Evolutionary conservation across 2,329 filamentous ascomycete species (phyloP).

Genomic region (Neofusicoccum sp.): DNA sequence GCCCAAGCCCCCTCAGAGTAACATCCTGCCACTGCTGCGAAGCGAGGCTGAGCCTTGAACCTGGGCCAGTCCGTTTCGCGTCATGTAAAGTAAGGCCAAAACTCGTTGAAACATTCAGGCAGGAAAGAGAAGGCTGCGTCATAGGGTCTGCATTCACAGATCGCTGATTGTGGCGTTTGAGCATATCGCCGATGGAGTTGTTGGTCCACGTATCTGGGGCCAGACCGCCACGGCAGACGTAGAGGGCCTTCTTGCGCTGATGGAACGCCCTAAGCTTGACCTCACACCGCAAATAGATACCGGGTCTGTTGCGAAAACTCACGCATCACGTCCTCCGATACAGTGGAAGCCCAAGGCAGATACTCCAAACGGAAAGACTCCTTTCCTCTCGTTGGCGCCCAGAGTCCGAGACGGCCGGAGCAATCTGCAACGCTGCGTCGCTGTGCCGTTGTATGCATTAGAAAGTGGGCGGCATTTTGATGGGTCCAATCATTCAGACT

Average conservation of each 20-base stretch:
- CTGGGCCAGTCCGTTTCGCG: background rate
- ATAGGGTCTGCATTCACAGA: background rate
- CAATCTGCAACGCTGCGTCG: background rate
- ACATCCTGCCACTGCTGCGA: background rate
- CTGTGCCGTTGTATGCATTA: background rate
- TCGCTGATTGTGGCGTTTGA: background rate
- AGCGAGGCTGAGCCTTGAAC: background rate
- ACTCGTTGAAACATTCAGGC: background rate
- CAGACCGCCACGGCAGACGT: background rate
- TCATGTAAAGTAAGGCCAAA: background rate
- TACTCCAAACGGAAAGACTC: background rate
- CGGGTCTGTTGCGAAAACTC: background rate
- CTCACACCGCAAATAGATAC: background rate
- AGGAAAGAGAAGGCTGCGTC: background rate
- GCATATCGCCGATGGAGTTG: slow-evolving; percentile 1
- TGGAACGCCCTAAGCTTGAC: background rate
- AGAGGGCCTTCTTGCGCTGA: background rate
- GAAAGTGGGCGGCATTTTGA: background rate
- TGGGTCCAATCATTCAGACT: background rate
- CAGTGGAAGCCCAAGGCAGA: background rate
- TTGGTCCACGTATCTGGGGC: background rate
- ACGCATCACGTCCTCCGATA: background rate
- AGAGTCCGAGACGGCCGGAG: background rate
- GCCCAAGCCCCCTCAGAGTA: background rate
- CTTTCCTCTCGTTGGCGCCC: background rate